Evolutionary conservation across 1,284 basidiomycete genomes (phyloP), one percentile per base, ranked within the genome.

Genomic region (Meira nashicola): DNA sequence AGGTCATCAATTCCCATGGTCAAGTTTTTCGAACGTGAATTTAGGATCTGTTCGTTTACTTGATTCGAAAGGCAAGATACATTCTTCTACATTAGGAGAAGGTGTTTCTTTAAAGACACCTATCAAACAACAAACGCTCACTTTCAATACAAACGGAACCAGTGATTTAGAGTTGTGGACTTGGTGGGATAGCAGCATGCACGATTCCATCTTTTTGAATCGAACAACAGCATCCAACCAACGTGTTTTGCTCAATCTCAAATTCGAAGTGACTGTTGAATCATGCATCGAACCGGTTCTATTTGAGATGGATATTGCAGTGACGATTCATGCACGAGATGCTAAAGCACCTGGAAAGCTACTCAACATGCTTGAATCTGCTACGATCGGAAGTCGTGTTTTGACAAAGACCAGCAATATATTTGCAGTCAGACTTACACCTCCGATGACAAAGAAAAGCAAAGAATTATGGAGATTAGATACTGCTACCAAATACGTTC

Each of bases 391-490:
- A 85, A 84, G 62, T 12, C 40, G 63, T 15, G 61, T 59, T 88
- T 40, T 71, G 55, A 66, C 53, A 6, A 72, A 68, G 61, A 86
- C 86, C 38, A 91, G 86, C 70, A 86, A 85, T 14, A 83, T 94
- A 41, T 96, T 93, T 80, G 84, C 82, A 33, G 84, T 97, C 40
- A 84, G 85, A 50, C 82, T 97, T 25, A 86, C 86, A 2, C 92
- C 94, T 11, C 89, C 90, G 2, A 80, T 91, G 64, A 93, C 90
- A 8, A 87, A 90, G 44, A 91, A 88, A 1, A 85, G 90, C 1
- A 85, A 86, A 74, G 93, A 97, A 63, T 83, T 97, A 11, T 97
- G 94, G 93, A 83, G 92, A 52, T 82, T 97, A 54, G 92, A 97
- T 80, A 97, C 94, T 1, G 87, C 89, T 15, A 88, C 89, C 77